phyloP scores from a whole-genome alignment of 371 early-diverging fungal species.

The Entomophthora muscae region DNA sequence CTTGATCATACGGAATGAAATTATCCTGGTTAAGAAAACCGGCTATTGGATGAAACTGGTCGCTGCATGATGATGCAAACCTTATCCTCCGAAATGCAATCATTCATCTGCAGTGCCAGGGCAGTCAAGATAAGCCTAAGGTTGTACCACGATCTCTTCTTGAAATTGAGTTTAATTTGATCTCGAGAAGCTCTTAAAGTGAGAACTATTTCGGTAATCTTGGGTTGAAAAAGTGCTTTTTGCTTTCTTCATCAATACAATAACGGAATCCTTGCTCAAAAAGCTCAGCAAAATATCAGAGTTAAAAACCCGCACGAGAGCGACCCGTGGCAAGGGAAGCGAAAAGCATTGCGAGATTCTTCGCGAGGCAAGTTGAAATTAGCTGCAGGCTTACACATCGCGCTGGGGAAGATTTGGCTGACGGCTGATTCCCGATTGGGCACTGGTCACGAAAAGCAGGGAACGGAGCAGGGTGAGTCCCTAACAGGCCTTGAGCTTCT shows the following conservation, averaged over 20 bases:
- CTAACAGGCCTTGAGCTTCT: neutral
- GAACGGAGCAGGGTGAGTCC: neutral
- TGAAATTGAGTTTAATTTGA: neutral
- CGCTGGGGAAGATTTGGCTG: neutral
- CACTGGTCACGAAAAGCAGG: neutral
- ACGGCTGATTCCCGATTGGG: neutral
- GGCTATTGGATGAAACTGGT: no score
- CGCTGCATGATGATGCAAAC: neutral
- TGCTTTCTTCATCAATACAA: neutral
- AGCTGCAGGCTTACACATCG: neutral
- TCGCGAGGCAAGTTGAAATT: neutral
- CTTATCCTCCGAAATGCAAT: neutral
- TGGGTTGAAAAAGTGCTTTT: neutral
- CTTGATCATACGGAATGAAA: no score
- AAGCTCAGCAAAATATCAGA: slow-evolving; percentile 1
- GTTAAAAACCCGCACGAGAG: slow-evolving; percentile 1
- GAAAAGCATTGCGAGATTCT: neutral
- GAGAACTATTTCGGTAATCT: neutral
- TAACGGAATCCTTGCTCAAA: neutral
- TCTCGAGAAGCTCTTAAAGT: no score
- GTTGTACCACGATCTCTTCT: neutral
- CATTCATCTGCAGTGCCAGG: neutral
- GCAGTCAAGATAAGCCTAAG: neutral
- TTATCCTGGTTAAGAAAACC: no score
- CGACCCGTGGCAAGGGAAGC: neutral